Base-by-base conservation (phyloP, 1,139 yeast genomes). In the Taphrina sp. region DNA sequence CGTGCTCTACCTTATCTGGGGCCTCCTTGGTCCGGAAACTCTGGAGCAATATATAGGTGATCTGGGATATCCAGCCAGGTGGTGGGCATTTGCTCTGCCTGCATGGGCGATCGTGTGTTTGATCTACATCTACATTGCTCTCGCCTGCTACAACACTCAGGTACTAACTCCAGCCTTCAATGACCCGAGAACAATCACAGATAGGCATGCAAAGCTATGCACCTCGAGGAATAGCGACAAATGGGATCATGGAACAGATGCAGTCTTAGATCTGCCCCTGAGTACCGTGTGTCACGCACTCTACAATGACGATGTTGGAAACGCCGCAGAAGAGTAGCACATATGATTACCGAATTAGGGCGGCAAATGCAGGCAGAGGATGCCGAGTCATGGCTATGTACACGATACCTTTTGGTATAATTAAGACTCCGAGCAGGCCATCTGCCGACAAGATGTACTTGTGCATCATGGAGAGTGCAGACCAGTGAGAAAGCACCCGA, bases 11-110 rank as follows among this genome's bases (percentile, higher is more conserved):
- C 63, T 82, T 2, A 62, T 77, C 3, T 88, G 96, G 96, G 78
- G 90, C 0, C 65, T 83, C 12, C 66, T 81, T 0, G 54, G 54
- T 2, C 95, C 95, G 0, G 78, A 79, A 24, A 59, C 65, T 8
- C 64, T 79, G 38, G 76, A 86, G 38, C 72, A 79, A 52, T 64
- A 66, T 58, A 60, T 84, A 19, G 80, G 83, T 1, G 78, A 88
- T 12, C 77, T 80, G 63, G 88, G 86, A 68, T 85, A 82, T 63
- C 95, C 95, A 0, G 84, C 88, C 31, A 74, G 88, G 62, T 87
- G 92, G 83, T 88, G 96, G 96, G 83, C 92, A 1, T 66, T 83
- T 51, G 86, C 89, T 0, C 68, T 85, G 0, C 95, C 95, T 1
- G 73, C 84, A 2, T 83, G 79, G 64, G 74, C 83, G 5, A 71